Base-by-base conservation (phyloP, 306 rosid species). In the Prunus davidiana region DNA sequence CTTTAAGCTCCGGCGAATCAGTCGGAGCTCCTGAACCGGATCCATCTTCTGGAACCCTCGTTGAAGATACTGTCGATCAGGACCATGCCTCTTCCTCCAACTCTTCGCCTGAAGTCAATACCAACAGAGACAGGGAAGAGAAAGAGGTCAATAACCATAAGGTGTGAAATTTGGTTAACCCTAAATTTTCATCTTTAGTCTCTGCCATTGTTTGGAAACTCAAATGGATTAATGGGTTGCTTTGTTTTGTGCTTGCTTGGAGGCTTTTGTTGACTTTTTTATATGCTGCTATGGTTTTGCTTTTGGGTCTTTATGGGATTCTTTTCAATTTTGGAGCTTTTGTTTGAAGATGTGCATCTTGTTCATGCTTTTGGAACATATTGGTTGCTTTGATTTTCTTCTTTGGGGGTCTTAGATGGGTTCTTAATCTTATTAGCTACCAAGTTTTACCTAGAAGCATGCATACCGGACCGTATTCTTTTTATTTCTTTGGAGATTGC, bases 71-170 rank as follows among this genome's bases (percentile, higher is more conserved):
- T 70, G 34, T 28, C 71, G 76, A 75, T 78, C 84, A 78, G 67
- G 85, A 86, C 20, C 78, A 0, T 45, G 78, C 67, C 62, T 83
- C 84, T 71, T 67, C 77, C 34, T 73, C 78, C 8, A 79, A 15
- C 76, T 81, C 84, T 11, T 79, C 84, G 16, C 77, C 64, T 8
- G 84, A 78, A 45, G 84, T 13, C 41, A 78, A 72, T 54, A 70
- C 54, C 30, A 46, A 28, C 24, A 45, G 52, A 16, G 86, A 79
- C 28, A 81, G 46, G 45, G 89, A 83, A 55, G 81, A 56, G 83
- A 72, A 54, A 24, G 80, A 81, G 54, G 72, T 38, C 66, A 78
- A 80, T 12, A 68, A 79, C 54, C 76, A 64, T 11, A 69, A 82
- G 90, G 88, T 82, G 77, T 25, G 61, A 63, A 45, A 2, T 69